Evolutionary conservation across 2,329 filamentous ascomycete genomes (phyloP).

Genomic region (Xylariaceae sp.): DNA sequence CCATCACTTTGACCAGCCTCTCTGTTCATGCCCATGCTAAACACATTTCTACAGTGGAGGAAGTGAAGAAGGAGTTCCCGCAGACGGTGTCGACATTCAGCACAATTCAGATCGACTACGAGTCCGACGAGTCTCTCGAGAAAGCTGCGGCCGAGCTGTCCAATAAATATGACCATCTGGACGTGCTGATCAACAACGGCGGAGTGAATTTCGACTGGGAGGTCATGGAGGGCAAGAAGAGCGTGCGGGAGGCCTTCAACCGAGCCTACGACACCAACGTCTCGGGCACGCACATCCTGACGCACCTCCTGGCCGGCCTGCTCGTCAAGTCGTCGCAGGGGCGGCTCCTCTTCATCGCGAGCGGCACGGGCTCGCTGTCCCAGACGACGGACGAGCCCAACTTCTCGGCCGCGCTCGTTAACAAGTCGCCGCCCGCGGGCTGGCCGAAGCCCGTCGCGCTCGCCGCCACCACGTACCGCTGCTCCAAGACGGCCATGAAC

Average conservation of each 20-base stretch:
- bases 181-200: slow-evolving; percentile 46
- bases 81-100: slow-evolving; percentile 33
- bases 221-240: slow-evolving; percentile 22
- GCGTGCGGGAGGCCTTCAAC: slow-evolving; percentile 35
- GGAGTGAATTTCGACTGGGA: slow-evolving; percentile 35
- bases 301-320: slow-evolving; percentile 34
- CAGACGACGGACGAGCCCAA: slow-evolving; percentile 22
- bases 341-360: slow-evolving; percentile 43
- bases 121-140: slow-evolving; percentile 41
- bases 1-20: no score
- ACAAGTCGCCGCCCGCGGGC: slow-evolving; percentile 25
- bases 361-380: slow-evolving; percentile 34
- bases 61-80: slow-evolving; percentile 33
- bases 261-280: slow-evolving; percentile 40
- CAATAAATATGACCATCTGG: slow-evolving; percentile 34
- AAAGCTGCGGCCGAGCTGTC: slow-evolving; percentile 35
- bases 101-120: slow-evolving; percentile 41
- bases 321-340: slow-evolving; percentile 39
- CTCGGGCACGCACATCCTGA: slow-evolving; percentile 35
- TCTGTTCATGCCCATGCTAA: no score
- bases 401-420: slow-evolving; percentile 11
- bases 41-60: slow-evolving; percentile 18
- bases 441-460: slow-evolving; percentile 35
- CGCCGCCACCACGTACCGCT: slow-evolving; percentile 31
- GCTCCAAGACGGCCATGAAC: slow-evolving; percentile 40